Percentiles rank a stretch among this genome's conserved stretches.
phyloP scores from a whole-genome alignment of 495 filamentous ascomycete genomes.

The Bathelium albidoporum region DNA sequence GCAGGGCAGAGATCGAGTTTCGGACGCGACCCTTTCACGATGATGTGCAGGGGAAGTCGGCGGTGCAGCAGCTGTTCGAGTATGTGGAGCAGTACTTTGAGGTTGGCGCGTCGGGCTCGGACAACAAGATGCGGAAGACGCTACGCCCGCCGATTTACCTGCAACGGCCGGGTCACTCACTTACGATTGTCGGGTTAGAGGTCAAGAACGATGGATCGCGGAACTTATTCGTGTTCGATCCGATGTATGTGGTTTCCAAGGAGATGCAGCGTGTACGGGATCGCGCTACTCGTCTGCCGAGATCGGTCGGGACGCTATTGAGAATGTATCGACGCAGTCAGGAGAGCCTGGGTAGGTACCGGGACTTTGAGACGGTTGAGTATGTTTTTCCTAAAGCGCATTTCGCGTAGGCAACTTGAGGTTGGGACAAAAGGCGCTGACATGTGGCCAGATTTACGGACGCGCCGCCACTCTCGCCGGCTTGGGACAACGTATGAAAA shows the following conservation, averaged over 20 bases:
- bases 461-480: neutral
- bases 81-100: slow-evolving; percentile 68
- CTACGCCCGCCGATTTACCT: slow-evolving; percentile 77
- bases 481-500: slow-evolving; percentile 2
- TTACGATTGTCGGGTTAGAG: slow-evolving; percentile 87
- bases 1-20: slow-evolving; percentile 50
- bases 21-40: slow-evolving; percentile 10
- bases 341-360: slow-evolving; percentile 56
- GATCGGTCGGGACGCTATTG: slow-evolving; percentile 44
- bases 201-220: slow-evolving; percentile 49
- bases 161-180: slow-evolving; percentile 81
- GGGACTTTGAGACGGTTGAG: slow-evolving; percentile 69
- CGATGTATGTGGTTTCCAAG: slow-evolving; percentile 64
- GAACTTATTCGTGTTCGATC: slow-evolving; percentile 81
- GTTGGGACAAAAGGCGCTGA: neutral
- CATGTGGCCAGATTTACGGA: neutral
- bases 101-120: slow-evolving; percentile 26
- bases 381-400: too few relatives aligned
- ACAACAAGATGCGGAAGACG: slow-evolving; percentile 36
- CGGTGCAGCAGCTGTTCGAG: slow-evolving; percentile 49
- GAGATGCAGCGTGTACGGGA: slow-evolving; percentile 36
- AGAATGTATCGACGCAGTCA: slow-evolving; percentile 61
- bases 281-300: slow-evolving; percentile 31
- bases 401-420: too few relatives aligned
- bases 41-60: slow-evolving; percentile 23